phyloP scores from a whole-genome alignment of 2,329 filamentous ascomycete species.

The Aureobasidium leucospermi region DNA sequence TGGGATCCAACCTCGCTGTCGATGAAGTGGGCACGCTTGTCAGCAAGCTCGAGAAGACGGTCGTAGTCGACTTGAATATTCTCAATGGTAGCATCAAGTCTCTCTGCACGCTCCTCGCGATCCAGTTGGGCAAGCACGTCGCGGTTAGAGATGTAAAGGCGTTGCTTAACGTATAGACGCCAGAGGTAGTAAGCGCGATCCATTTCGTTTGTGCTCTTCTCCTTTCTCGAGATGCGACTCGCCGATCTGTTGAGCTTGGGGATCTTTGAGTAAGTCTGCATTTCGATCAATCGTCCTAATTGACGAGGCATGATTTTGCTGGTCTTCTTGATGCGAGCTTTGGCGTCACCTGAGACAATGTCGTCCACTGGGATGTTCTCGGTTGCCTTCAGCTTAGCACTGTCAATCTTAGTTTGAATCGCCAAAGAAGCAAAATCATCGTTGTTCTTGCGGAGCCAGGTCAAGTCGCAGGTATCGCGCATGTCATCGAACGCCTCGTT shows the following conservation, averaged over 20 bases:
- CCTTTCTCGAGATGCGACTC: conserved; percentile 36
- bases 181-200: conserved; percentile 62
- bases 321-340: conserved; percentile 51
- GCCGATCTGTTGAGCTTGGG: conserved; percentile 41
- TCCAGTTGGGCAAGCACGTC: conserved; percentile 66
- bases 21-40: conserved; percentile 22
- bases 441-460: conserved; percentile 49
- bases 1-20: background rate
- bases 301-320: conserved; percentile 71
- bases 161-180: conserved; percentile 67
- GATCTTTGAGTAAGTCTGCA: conserved; percentile 59
- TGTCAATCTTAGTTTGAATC: conserved; percentile 46
- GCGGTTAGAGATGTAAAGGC: conserved; percentile 67
- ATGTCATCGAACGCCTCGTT: conserved; percentile 79
- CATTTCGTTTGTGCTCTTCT: conserved; percentile 46
- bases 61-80: conserved; percentile 67
- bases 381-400: conserved; percentile 43
- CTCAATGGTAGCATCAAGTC: conserved; percentile 61
- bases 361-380: conserved; percentile 48
- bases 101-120: conserved; percentile 59
- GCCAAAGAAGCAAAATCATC: conserved; percentile 26
- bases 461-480: conserved; percentile 66
- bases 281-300: conserved; percentile 66
- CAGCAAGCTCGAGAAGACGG: conserved; percentile 50
- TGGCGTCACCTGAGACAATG: conserved; percentile 47